Conservation (phyloP, 1,284 basidiomycete species). For the Farysia itapuensis region DNA sequence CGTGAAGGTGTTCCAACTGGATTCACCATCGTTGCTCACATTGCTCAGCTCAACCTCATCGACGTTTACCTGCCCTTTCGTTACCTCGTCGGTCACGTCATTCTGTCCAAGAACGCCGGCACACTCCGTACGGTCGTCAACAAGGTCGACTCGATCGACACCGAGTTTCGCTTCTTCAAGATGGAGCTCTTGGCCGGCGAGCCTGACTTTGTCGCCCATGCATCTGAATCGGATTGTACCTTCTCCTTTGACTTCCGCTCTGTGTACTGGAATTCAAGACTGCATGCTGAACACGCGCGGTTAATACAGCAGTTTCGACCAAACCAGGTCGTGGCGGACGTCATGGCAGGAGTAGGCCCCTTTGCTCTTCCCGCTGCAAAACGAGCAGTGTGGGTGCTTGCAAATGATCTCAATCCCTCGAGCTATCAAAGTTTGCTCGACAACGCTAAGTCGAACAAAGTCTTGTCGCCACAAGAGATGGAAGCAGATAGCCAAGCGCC, state of each 20-base stretch:
- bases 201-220: conserved; percentile 72
- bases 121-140: conserved; percentile 87
- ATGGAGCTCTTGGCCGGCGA: conserved; percentile 97
- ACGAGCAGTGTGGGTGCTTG: conserved; percentile 74
- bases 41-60: conserved; percentile 85
- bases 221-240: conserved; percentile 68
- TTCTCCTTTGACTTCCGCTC: conserved; percentile 93
- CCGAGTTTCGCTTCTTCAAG: conserved; percentile 85
- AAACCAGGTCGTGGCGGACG: conserved; percentile 77
- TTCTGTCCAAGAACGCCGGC: conserved; percentile 66
- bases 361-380: conserved; percentile 91
- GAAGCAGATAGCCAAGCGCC: not conserved
- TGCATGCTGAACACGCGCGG: conserved; percentile 86
- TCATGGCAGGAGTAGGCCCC: conserved; percentile 96
- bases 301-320: conserved; percentile 72
- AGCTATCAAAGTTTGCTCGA: conserved; percentile 72
- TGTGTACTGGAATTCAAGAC: conserved; percentile 97
- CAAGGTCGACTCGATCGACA: conserved; percentile 85
- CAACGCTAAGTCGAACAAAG: conserved; percentile 46
- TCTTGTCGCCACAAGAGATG: conserved; percentile 1
- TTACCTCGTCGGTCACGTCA: conserved; percentile 83
- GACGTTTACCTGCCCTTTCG: conserved; percentile 90
- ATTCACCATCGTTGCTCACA: conserved; percentile 86
- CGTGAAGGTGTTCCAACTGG: conserved; percentile 76
- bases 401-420: conserved; percentile 91